Base-by-base conservation (phyloP, 257 asterid species). In the Solanum chiquidenum region DNA sequence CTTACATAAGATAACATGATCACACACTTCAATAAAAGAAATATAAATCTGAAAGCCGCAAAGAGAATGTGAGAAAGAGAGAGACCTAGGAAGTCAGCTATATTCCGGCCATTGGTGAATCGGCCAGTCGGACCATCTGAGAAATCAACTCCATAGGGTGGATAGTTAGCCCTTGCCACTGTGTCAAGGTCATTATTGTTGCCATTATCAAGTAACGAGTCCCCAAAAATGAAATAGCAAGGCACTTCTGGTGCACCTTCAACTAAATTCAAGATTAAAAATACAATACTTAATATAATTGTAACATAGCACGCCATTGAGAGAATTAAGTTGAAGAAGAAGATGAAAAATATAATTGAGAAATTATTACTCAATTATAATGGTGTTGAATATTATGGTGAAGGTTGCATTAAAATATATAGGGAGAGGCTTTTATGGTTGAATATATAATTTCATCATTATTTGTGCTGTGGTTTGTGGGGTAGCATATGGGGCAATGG, bases 171-270 rank as follows among this genome's bases (percentile, higher is more conserved):
- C 31, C 69, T 90, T 0, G 88, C 86, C 1, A 14, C 5, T 1
- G 93, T 87, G 1, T 16, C 0, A 12, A 76, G 90, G 12, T 87
- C 1, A 68, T 91, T 90, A 72, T 93, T 93, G 62, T 93, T 93
- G 76, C 95, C 94, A 38, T 87, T 89, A 86, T 93, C 95, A 3
- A 91, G 84, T 6, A 88, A 5, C 0, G 95, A 92, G 73, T 91
- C 95, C 13, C 94, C 95, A 29, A 93, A 92, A 5, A 92, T 86
- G 90, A 93, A 91, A 34, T 80, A 86, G 34, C 95, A 93, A 6
- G 95, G 94, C 8, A 87, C 92, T 87, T 84, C 72, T 2, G 89
- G 88, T 21, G 73, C 88, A 14, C 87, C 86, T 72, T 72, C 46
- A 72, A 72, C 46, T 72, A 72, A 72, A 12, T 34, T 72, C 80